Percentiles rank a stretch among this genome's conserved stretches.
These are phyloP conservation scores for Russula ochroleuca DNA, from an alignment of 768 basidiomycete species.

Conservation along the genomic window DNA sequence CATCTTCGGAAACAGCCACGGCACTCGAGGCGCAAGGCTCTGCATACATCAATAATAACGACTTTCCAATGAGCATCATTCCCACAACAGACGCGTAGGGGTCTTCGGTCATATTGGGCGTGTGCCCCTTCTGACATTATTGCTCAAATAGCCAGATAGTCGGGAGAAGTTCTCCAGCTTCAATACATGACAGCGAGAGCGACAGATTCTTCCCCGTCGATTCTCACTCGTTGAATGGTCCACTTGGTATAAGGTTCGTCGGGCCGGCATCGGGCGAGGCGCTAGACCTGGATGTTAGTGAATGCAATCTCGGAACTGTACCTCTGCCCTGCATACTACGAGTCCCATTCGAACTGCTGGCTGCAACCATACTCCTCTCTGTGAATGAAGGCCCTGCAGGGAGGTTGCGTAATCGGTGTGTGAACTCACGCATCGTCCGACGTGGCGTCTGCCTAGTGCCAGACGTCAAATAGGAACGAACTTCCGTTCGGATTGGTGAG, in stretches of 20 bases:
- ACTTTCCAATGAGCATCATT: background rate
- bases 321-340: background rate
- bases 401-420: background rate
- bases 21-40: background rate
- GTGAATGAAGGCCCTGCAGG: background rate
- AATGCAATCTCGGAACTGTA: background rate
- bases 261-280: background rate
- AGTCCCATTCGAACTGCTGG: background rate
- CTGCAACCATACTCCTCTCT: background rate
- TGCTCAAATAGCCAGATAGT: background rate
- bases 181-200: background rate
- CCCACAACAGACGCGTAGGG: background rate
- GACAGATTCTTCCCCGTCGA: slow-evolving; percentile 3
- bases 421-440: background rate
- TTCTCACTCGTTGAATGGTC: background rate
- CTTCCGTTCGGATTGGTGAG: background rate
- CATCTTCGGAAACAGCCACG: background rate
- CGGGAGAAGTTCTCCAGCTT: background rate
- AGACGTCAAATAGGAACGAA: background rate
- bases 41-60: background rate
- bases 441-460: background rate
- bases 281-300: background rate
- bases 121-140: background rate
- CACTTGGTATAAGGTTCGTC: background rate
- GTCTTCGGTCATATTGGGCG: too few relatives aligned